Evolutionary conservation across 345 rosid genomes (phyloP).

Genomic region (Sonneratia caseolaris): DNA sequence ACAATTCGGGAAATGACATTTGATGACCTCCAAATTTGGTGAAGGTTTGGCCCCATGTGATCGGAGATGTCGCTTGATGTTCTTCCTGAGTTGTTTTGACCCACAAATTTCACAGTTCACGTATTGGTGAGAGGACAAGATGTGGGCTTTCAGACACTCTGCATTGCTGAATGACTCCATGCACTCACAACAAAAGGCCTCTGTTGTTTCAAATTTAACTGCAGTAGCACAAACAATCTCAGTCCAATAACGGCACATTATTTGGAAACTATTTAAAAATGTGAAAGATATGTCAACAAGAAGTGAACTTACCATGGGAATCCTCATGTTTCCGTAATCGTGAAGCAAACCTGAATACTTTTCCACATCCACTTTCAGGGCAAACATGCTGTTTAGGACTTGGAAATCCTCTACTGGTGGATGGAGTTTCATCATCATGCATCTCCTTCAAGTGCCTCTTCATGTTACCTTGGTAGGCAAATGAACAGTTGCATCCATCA

Average conservation of each 20-base stretch:
- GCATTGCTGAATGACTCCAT: slow-evolving; percentile 65
- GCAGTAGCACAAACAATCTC: slow-evolving; percentile 11
- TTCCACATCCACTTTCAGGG: slow-evolving; percentile 69
- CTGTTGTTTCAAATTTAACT: slow-evolving; percentile 63
- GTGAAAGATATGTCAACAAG: not conserved
- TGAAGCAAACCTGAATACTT: slow-evolving; percentile 56
- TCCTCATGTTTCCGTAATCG: slow-evolving; percentile 53
- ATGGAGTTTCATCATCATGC: slow-evolving; percentile 25
- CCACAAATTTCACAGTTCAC: slow-evolving; percentile 58
- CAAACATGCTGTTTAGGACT: slow-evolving; percentile 38
- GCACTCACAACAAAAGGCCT: slow-evolving; percentile 80
- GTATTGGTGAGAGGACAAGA: slow-evolving; percentile 50
- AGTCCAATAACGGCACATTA: not conserved
- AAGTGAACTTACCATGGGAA: slow-evolving; percentile 51
- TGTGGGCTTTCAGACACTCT: slow-evolving; percentile 61
- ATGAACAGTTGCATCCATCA: slow-evolving; percentile 43
- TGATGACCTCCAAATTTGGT: slow-evolving; percentile 27
- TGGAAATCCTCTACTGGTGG: slow-evolving; percentile 6
- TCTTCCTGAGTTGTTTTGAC: slow-evolving; percentile 53
- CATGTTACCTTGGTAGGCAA: slow-evolving; percentile 44
- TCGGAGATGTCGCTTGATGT: slow-evolving; percentile 63
- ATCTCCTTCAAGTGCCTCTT: slow-evolving; percentile 44
- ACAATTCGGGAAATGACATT: slow-evolving; percentile 56
- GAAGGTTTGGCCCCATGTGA: slow-evolving; percentile 39
- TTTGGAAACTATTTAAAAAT: not conserved